Base-by-base conservation (phyloP, 805 yeast genomes). In the Candida pini region DNA sequence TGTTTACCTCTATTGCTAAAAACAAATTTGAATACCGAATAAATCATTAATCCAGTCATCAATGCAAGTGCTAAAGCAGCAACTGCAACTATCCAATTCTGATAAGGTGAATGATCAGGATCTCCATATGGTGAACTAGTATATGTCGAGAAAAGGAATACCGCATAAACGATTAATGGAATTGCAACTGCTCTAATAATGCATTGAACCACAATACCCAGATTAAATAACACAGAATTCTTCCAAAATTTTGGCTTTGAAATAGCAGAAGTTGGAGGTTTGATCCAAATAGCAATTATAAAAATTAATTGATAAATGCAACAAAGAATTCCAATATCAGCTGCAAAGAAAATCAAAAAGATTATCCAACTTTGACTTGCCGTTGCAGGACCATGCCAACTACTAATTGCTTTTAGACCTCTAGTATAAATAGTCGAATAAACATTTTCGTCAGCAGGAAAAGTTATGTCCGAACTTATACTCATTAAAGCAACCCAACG, bases 401-500 rank as follows among this genome's bases (percentile, higher is more conserved):
- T 53, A 1, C 68, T 55, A 25, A 71, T 48, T 1, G 64, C 48
- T 28, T 57, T 57, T 19, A 73, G 56, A 0, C 76, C 75, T 14
- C 63, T 63, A 1, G 59, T 48, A 36, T 54, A 56, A 27, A 63
- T 53, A 0, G 76, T 69, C 28, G 62, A 49, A 40, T 70, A 68
- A 15, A 71, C 60, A 40, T 65, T 64, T 35, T 62, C 69, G 8
- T 33, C 32, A 7, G 44, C 31, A 3, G 28, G 9, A 4, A 41
- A 33, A 4, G 33, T 13, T 3, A 34, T 20, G 6, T 47, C 44
- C 13, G 35, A 25, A 6, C 37, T 18, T 16, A 46, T 21, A 22
- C 36, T 68, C 37, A 76, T 52, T n/a, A 80, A 54, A 1, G 77
- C 71, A 27, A 71, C 59, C 86, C 86, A 78, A 13, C 73, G 54